Evolutionary conservation across 192 early-diverging fungal species (phyloP).

Genomic region (Coemansia sp.): DNA sequence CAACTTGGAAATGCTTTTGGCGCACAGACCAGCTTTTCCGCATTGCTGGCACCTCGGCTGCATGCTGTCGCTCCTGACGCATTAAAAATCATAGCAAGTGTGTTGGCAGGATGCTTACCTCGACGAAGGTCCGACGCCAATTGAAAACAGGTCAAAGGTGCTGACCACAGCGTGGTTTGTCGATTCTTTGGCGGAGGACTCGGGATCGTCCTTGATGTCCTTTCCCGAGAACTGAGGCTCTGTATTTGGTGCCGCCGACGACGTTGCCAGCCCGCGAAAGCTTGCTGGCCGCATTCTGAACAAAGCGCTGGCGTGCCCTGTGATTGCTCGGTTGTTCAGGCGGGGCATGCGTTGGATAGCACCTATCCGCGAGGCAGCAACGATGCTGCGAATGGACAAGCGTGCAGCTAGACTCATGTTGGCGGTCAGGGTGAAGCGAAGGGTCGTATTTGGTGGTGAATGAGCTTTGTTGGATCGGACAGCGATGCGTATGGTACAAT

Average conservation of each 20-base stretch:
- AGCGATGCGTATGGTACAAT: neutral
- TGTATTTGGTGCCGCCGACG: slow-evolving; percentile 26
- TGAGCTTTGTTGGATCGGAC: neutral
- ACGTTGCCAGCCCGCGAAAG: slow-evolving; percentile 17
- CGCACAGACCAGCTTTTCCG: neutral
- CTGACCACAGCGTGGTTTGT: slow-evolving; percentile 82
- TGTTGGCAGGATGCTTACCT: slow-evolving; percentile 48
- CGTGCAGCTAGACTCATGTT: slow-evolving; percentile 29
- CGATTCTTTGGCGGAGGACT: slow-evolving; percentile 35
- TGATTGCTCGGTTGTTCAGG: neutral
- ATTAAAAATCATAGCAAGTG: neutral
- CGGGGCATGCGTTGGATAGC: neutral
- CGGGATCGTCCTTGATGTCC: slow-evolving; percentile 3
- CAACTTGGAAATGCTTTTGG: neutral
- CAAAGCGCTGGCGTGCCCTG: neutral
- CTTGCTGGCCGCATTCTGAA: too few relatives aligned
- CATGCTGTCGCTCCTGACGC: neutral
- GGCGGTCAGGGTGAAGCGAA: neutral
- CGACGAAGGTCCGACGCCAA: slow-evolving; percentile 93
- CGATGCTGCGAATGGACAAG: slow-evolving; percentile 19
- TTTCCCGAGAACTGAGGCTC: slow-evolving; percentile 30
- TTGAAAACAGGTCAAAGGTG: slow-evolving; percentile 94
- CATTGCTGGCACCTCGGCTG: too few relatives aligned
- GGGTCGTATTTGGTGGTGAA: too few relatives aligned
- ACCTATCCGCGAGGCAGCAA: slow-evolving; percentile 7